Percentiles rank a stretch among this genome's conserved stretches.
phyloP scores from a whole-genome alignment of 202 grass and related monocot species.

The Hordeum pubiflorum region DNA sequence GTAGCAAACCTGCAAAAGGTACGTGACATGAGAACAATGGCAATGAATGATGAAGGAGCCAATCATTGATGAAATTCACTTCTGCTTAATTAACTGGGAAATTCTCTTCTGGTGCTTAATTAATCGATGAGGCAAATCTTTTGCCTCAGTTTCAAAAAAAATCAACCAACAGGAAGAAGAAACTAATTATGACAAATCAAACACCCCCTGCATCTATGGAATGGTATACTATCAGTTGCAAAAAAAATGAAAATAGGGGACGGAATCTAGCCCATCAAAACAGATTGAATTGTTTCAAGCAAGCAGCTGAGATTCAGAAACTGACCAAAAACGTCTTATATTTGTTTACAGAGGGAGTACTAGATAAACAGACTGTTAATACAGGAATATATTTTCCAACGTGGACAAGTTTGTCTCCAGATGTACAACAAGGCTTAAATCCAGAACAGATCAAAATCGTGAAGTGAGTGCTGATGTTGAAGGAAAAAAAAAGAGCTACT shows the following conservation, averaged over 20 bases:
- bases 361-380: neutral
- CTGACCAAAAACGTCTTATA: no score
- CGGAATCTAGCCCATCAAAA: no score
- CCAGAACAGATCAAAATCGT: neutral
- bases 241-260: neutral
- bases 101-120: no score
- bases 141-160: no score
- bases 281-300: neutral
- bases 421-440: neutral
- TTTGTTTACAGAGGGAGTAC: no score
- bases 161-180: neutral
- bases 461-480: neutral
- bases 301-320: neutral
- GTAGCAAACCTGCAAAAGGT: slow-evolving; percentile 3
- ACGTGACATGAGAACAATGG: slow-evolving; percentile 2
- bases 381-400: neutral
- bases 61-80: neutral
- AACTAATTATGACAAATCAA: neutral
- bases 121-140: no score
- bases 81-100: no score
- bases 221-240: neutral
- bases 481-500: neutral
- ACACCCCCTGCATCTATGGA: neutral
- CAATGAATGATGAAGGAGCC: neutral
- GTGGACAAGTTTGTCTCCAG: neutral